Evolutionary conservation across 2,329 filamentous ascomycete genomes (phyloP).

Genomic region (Neoscytalidium dimidiatum): DNA sequence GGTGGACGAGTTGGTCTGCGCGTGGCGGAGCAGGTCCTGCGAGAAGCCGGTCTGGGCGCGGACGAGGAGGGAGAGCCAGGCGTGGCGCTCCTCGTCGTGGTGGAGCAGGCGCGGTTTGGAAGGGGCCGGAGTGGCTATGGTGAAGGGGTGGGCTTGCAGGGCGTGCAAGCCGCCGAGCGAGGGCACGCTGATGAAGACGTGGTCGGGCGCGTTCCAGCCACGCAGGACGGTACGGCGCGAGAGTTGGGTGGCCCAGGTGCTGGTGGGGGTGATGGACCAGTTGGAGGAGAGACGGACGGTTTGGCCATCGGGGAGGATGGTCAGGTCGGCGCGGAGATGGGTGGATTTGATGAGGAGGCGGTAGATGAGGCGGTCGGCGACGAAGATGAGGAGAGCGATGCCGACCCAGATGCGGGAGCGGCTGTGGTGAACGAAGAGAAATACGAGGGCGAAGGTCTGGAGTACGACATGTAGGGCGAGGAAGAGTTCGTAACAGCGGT

Average conservation of each 20-base stretch:
- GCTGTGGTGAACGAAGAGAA: slow-evolving; percentile 63
- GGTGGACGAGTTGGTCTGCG: slow-evolving; percentile 46
- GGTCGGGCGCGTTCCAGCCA: slow-evolving; percentile 64
- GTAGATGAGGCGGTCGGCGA: slow-evolving; percentile 60
- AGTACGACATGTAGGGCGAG: slow-evolving; percentile 60
- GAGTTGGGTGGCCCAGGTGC: slow-evolving; percentile 21
- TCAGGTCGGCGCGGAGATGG: slow-evolving; percentile 51
- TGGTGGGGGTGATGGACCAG: slow-evolving; percentile 36
- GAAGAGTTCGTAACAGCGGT: slow-evolving; percentile 65
- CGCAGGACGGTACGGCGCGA: slow-evolving; percentile 38
- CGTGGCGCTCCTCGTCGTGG: slow-evolving; percentile 38
- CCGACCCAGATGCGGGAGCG: slow-evolving; percentile 56
- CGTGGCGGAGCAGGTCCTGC: slow-evolving; percentile 54
- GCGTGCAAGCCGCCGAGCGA: slow-evolving; percentile 53
- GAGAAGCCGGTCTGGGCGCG: slow-evolving; percentile 64
- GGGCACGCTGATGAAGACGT: slow-evolving; percentile 64
- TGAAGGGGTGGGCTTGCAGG: slow-evolving; percentile 67
- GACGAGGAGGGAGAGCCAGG: slow-evolving; percentile 60
- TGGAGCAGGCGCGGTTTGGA: not conserved
- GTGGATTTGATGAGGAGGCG: slow-evolving; percentile 56
- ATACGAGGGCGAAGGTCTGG: slow-evolving; percentile 56
- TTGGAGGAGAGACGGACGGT: slow-evolving; percentile 55
- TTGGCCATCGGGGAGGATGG: slow-evolving; percentile 57
- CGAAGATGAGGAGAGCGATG: slow-evolving; percentile 57
- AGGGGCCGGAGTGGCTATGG: slow-evolving; percentile 63